Evolutionary conservation across 2,329 filamentous ascomycete species (phyloP), one percentile per base, ranked within the genome.

Genomic region (Aspergillus chevalieri): DNA sequence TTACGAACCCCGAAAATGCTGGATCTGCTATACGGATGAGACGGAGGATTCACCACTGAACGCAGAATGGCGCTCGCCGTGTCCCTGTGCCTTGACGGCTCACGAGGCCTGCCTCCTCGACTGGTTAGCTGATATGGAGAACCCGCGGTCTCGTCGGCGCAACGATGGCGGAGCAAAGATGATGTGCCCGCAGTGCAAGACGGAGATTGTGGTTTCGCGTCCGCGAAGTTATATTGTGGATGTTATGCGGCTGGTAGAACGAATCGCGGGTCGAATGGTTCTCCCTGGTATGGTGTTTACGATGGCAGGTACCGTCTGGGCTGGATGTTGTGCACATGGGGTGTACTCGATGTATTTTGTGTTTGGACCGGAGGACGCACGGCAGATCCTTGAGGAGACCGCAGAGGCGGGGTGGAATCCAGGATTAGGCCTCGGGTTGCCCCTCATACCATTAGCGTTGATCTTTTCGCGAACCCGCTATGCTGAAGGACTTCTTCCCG

Each of bases 101-200:
- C 93, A 98, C 66, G 90, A 97, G 67, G 81, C 83, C 52, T 95
- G 91, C 66, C 78, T 97, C 57, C 77, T 97, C 36, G 86, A 89
- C 61, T 98, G 91, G 91, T 86, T 97, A 15, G 86, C 88, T n/a
- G 89, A 95, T 64, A 82, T 89, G 64, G 90, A 96, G 70, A 75
- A 79, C 19, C 80, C 80, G 1, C 78, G 73, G 34, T 71, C 79
- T 15, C 63, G 74, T 52, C 71, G 74, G 56, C 68, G 73, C 57
- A 67, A 65, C 69, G 79, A 64, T 66, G 76, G 66, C 17, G 65
- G 65, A 24, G 81, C 82, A 48, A 83, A 84, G 53, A 82, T 96
- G 55, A 74, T 81, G 47, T 98, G 93, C 65, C 92, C 92, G 2
- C 87, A 95, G 54, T 98, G 93, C 78, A 93, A 95, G 67, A 80